Base-by-base conservation (phyloP, 2,329 filamentous ascomycete species). In the Fusarium sp. region DNA sequence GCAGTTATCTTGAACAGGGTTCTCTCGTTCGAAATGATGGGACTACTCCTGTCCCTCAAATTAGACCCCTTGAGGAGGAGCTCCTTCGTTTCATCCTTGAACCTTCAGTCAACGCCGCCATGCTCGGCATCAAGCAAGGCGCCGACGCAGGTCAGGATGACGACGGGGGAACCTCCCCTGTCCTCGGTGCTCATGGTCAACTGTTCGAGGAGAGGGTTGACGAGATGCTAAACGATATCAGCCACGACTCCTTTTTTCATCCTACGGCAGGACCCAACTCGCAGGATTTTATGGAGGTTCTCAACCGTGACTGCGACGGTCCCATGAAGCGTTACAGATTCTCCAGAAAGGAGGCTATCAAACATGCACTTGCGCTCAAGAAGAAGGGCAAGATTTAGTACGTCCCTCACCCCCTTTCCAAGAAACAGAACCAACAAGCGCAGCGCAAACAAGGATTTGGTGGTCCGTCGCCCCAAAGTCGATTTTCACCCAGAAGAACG, bases 271-370 rank as follows among this genome's bases (percentile, higher is more conserved):
- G 78, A 77, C 25, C 67, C 64, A 20, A 67, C 66, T 37, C 81
- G 14, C 32, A 59, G 0, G 45, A 66, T 8, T 81, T 82, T 18
- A 16, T 81, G 30, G 41, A 43, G 13, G 68, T 72, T 32, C 30
- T 82, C 48, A 82, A 82, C 27, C 30, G 34, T 9, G 66, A 60
- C 18, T 76, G 74, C 50, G 61, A 73, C 10, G 71, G 66, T 5
- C 69, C 67, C 35, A 75, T 77, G 43, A 74, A 71, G 56, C 69
- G 71, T 9, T 74, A 77, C 60, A 64, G 60, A n/a, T 81, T 81
- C 57, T 75, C 76, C 0, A 20, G 27, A 13, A 56, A 76, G 8
- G 76, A 81, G 13, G 70, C 78, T 0, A 30, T 70, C 23, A 37
- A 50, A 6, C 62, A 75, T 11, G 25, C 71, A 9, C 14, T 59